phyloP scores from a whole-genome alignment of 805 yeast genomes.

The Candida boidinii region DNA sequence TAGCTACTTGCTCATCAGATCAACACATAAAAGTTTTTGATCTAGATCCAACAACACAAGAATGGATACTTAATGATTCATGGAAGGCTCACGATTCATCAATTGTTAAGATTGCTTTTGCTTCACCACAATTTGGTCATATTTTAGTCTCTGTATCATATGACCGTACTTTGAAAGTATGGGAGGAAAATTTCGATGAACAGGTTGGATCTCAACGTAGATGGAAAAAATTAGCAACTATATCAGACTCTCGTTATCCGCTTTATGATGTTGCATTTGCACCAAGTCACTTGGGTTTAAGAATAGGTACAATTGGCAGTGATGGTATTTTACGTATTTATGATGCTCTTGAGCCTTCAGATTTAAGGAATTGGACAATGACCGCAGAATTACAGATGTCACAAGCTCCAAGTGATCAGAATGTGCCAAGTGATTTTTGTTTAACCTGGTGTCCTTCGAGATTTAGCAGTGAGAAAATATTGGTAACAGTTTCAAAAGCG shows the following conservation, averaged over 20 bases:
- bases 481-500: slow-evolving; percentile 79
- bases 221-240: slow-evolving; percentile 68
- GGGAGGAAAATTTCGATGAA: slow-evolving; percentile 86
- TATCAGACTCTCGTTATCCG: slow-evolving; percentile 85
- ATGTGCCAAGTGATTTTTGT: slow-evolving; percentile 78
- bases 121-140: slow-evolving; percentile 89
- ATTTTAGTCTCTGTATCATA: slow-evolving; percentile 81
- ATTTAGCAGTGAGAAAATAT: slow-evolving; percentile 71
- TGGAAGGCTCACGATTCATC: slow-evolving; percentile 96
- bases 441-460: slow-evolving; percentile 88
- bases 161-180: slow-evolving; percentile 80
- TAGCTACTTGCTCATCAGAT: slow-evolving; percentile 94
- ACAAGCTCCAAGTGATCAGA: slow-evolving; percentile 65
- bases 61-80: slow-evolving; percentile 79
- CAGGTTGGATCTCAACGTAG: slow-evolving; percentile 70
- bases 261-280: slow-evolving; percentile 86
- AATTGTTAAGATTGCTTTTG: slow-evolving; percentile 80
- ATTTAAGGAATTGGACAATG: slow-evolving; percentile 72
- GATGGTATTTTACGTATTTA: slow-evolving; percentile 83
- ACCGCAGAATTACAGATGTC: slow-evolving; percentile 64
- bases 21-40: slow-evolving; percentile 89
- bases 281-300: slow-evolving; percentile 73
- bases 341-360: slow-evolving; percentile 87
- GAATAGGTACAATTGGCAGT: slow-evolving; percentile 79
- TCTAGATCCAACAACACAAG: slow-evolving; percentile 51